Evolutionary conservation across 2,329 filamentous ascomycete genomes (phyloP), one percentile per base, ranked within the genome.

Genomic region (Pezicula neosporulosa): DNA sequence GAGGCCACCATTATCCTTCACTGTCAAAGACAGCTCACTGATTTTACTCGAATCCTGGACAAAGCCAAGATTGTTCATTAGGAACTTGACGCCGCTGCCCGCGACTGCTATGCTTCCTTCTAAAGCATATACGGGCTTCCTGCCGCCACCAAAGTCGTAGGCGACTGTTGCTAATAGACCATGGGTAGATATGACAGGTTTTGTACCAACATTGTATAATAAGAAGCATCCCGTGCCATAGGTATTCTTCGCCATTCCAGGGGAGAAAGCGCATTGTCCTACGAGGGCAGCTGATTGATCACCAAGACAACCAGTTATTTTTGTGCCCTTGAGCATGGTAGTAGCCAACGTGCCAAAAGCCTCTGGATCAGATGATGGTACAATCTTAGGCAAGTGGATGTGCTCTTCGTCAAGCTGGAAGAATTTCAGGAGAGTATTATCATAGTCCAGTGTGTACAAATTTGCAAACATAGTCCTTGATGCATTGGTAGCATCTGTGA

Each of bases 391-490:
- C 12, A 96, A 75, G 47, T 80, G 76, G 39, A 95, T 74, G 68
- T 92, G 93, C 49, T 74, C 77, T 45, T 63, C 68, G 63, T 83
- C 78, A 55, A 96, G 80, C 43, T 81, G 82, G 70, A 96, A 96
- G 73, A 95, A 96, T 21, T 82, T 72, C 24, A 96, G 74, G 24
- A 96, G 78, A 38, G 77, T 77, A 51, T 90, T 83, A 66, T 93
- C 89, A 70, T 96, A 96, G 62, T 91, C 70, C 53, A 90, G 77
- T 10, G 85, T 92, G 61, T 84, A 79, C 49, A 96, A 77, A 71
- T 96, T 90, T 86, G 96, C 92, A 70, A 96, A 94, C 90, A 96
- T 95, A 54, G 91, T 96, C 64, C 91, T 78, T 48, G 88, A 93
- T 18, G 91, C 91, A 67, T 96, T 96, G 54, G 89, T 90, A 44